Base-by-base conservation (phyloP, 1,284 basidiomycete species). In the Calocybe gambosa region DNA sequence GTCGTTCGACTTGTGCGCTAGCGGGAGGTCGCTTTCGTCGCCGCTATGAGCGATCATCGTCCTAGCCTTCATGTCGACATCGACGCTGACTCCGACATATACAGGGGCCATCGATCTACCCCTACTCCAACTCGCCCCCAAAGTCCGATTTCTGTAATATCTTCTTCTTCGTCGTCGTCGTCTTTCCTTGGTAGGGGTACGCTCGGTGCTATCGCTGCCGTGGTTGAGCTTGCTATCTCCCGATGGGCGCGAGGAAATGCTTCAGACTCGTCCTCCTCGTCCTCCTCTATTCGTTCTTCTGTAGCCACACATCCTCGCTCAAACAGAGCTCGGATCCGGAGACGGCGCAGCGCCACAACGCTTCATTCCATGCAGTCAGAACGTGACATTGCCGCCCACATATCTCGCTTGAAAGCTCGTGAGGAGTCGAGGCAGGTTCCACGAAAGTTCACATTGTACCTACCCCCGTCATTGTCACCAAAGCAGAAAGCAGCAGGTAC, bases 361-460 rank as follows among this genome's bases (percentile, higher is more conserved):
- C 50, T 77, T 21, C 70, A 70, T 39, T 76, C 74, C 25, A 59
- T 70, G 31, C 68, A 70, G 47, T 79, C 80, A 3, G 79, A 83
- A 60, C 68, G 71, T 39, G 73, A 80, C 46, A 71, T 85, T 33
- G 70, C 72, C 1, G 77, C 67, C 43, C 69, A 62, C 36, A 71
- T 75, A 31, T 66, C 73, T 37, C 72, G 77, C 36, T 68, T 82
- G 40, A 76, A 74, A 49, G 83, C 82, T 35, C 73, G 82, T 16
- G 75, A 79, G 54, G 73, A 78, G 53, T 74, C 75, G 19, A 69
- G 81, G 50, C 69, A 75, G 43, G 66, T 78, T 40, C 74, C 78
- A 35, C 73, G 87, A 49, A 75, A 80, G 49, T 91, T 90, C 60
- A 71, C 73, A 8, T 67, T 88, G 9, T 85, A 85, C 57, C 58